Evolutionary conservation across 441 rosid species (phyloP).

Genomic region (Populus hybrid): DNA sequence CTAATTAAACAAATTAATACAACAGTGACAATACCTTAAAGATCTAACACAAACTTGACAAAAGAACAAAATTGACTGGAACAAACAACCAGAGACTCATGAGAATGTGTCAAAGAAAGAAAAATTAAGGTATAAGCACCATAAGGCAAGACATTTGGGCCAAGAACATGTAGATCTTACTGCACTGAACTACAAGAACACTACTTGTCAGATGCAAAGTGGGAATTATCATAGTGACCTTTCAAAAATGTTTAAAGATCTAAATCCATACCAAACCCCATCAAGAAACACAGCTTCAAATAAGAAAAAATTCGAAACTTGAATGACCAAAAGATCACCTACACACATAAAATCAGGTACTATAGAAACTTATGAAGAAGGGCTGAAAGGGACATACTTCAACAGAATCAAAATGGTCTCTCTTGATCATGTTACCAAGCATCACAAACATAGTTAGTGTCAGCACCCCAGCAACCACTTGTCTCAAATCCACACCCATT

Average conservation of each 20-base stretch:
- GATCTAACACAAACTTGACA: neutral
- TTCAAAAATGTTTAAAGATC: constrained; percentile 6
- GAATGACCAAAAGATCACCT: neutral
- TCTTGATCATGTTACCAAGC: constrained; percentile 94
- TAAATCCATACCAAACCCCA: neutral
- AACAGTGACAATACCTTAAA: neutral
- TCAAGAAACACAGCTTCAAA: neutral
- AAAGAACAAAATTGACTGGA: neutral
- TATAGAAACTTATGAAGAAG: neutral
- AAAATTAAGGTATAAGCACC: neutral
- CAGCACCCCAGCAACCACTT: constrained; percentile 87
- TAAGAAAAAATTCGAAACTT: neutral
- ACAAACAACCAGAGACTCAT: neutral
- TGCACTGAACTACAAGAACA: neutral
- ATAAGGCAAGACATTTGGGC: neutral
- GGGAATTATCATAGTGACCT: neutral
- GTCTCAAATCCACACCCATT: constrained; percentile 97
- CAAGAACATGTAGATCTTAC: constrained; percentile 12
- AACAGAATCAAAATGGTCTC: constrained; percentile 78
- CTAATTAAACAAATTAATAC: neutral
- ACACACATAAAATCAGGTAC: neutral
- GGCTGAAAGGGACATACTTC: constrained; percentile 38
- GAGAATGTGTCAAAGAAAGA: neutral
- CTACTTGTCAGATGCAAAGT: neutral
- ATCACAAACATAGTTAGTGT: constrained; percentile 94